Evolutionary conservation across 495 filamentous ascomycete genomes (phyloP), one percentile per base, ranked within the genome.

Genomic region (Penicillium angulare): DNA sequence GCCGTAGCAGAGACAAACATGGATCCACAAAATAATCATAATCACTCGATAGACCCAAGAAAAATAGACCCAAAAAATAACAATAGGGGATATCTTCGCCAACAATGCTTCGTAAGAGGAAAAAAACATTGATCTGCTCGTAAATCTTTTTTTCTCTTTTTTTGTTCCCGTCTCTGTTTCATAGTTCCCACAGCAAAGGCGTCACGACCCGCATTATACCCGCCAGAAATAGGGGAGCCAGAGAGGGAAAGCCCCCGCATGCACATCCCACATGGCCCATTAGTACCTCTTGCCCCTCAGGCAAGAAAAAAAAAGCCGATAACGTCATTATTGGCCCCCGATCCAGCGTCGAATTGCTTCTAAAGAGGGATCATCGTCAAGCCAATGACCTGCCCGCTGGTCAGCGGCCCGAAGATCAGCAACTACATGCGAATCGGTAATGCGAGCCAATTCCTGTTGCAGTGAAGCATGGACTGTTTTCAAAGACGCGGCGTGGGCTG

Each of bases 371-470:
- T 92, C 88, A 52, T 90, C 88, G 39, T 73, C 69, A 49, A 85
- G 83, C 87, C 87, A 92, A 72, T 84, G 81, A 43, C 85, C 84
- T 72, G 86, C 81, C 53, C 76, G 71, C 43, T 78, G 62, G 60
- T 92, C 88, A 18, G 80, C 80, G 20, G 70, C 67, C 35, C 81
- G 79, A 41, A 92, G 79, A 47, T 86, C 82, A 48, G 79, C 67
- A 57, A 86, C 78, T 52, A 90, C 76, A 38, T 77, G 63, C 46
- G 88, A 80, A 51, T 90, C 85, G 20, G 83, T 87, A 63, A 90
- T 77, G 36, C 72, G 75, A 7, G 79, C 76, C 26, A 90, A 74
- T 55, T 90, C 88, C 84, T 90, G 57, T 7, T 48, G 47, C n/a
- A 67, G 46, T 8, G 80, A 75, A 15, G 78, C 72, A 48, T 86